phyloP scores from a whole-genome alignment of 495 filamentous ascomycete genomes.

The Aspergillus cristatus region DNA sequence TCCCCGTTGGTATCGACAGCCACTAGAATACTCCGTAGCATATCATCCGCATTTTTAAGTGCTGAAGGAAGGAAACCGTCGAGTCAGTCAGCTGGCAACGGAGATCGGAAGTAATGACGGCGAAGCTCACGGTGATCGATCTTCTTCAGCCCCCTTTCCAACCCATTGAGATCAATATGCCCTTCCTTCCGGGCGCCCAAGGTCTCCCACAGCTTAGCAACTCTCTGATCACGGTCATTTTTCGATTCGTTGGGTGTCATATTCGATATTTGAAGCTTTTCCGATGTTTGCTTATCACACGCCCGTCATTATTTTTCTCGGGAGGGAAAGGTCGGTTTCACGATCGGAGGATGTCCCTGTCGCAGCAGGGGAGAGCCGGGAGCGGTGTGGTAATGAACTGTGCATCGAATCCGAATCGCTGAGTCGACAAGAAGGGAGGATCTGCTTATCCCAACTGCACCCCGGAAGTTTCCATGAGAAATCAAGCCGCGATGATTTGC shows the following conservation, averaged over 20 bases:
- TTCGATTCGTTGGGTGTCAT: conserved; percentile 52
- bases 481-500: conserved; percentile 34
- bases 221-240: conserved; percentile 62
- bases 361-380: conserved; percentile 10
- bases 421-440: conserved; percentile 5
- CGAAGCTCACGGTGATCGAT: conserved; percentile 81
- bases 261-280: conserved; percentile 12
- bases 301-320: conserved; percentile 29
- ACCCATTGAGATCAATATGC: conserved; percentile 67
- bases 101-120: conserved; percentile 12
- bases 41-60: conserved; percentile 84
- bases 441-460: neutral
- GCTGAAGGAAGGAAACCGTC: conserved; percentile 41
- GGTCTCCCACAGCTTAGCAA: conserved; percentile 69
- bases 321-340: conserved; percentile 3
- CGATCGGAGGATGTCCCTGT: conserved; percentile 13
- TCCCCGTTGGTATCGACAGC: conserved; percentile 80
- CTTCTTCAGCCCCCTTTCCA: conserved; percentile 75
- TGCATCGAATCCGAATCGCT: conserved; percentile 15
- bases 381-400: neutral
- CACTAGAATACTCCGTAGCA: conserved; percentile 69
- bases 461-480: conserved; percentile 19
- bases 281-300: conserved; percentile 28
- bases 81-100: conserved; percentile 25
- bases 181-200: conserved; percentile 70